A percentile compares a stretch with the other conserved stretches of the same genome.
Conservation (phyloP, 129 eudicot genomes). For the Escallonia rubra region DNA sequence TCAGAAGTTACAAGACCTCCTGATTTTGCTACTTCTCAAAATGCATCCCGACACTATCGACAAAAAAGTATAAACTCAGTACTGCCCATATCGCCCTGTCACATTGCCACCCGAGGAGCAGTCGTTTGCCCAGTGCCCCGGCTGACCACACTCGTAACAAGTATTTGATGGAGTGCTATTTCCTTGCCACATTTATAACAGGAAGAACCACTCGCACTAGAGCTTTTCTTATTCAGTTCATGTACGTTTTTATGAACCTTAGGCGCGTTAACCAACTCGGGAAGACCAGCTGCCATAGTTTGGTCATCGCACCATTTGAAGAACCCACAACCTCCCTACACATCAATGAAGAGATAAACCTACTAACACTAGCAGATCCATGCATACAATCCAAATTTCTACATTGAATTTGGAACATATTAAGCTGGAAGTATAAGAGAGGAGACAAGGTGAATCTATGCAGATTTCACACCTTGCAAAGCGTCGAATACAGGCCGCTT, state of each 20-base stretch:
- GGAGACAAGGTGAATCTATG: too few relatives aligned
- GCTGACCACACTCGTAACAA: conserved; percentile 18
- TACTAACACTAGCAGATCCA: neutral
- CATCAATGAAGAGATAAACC: neutral
- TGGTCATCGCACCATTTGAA: conserved; percentile 18
- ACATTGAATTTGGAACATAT: too few relatives aligned
- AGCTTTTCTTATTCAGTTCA: conserved; percentile 12
- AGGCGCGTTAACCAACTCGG: neutral
- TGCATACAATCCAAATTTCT: too few relatives aligned
- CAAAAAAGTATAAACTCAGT: too few relatives aligned
- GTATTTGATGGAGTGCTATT: conserved; percentile 2
- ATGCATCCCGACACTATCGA: too few relatives aligned
- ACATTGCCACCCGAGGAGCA: conserved; percentile 2
- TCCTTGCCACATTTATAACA: conserved; percentile 24
- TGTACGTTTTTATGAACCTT: neutral
- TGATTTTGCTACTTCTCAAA: too few relatives aligned
- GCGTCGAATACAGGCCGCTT: too few relatives aligned
- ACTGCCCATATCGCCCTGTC: too few relatives aligned
- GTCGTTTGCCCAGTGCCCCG: conserved; percentile 23
- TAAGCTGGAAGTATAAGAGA: too few relatives aligned
- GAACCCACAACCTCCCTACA: conserved; percentile 15
- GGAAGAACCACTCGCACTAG: neutral
- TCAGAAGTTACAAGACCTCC: too few relatives aligned
- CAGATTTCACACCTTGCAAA: too few relatives aligned
- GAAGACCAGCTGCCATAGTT: neutral